A percentile compares a stretch with the other conserved stretches of the same genome.
These are phyloP conservation scores for Toxoplasma gondii DNA, from an alignment of 169 alveolate species.

Conservation along the genomic window DNA sequence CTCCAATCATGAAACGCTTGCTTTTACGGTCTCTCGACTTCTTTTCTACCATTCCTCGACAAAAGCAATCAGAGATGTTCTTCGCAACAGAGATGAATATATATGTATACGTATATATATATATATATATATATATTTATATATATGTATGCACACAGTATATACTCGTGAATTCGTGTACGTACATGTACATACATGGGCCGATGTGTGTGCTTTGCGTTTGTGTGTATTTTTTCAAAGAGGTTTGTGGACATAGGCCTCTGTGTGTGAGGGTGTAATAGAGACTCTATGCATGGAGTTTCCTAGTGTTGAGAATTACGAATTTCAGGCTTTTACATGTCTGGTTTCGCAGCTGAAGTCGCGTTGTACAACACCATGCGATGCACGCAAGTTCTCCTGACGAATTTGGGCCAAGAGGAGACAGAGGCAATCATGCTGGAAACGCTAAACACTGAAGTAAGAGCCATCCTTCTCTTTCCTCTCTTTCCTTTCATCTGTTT, in stretches of 20 bases:
- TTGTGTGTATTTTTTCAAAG: neutral
- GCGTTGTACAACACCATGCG: constrained; percentile 96
- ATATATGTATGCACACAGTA: neutral
- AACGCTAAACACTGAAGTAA: constrained; percentile 89
- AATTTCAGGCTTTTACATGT: neutral
- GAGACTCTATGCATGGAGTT: no score
- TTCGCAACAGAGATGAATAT: neutral
- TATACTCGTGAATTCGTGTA: neutral
- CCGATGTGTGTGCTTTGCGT: neutral
- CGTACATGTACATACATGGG: neutral
- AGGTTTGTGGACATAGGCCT: neutral
- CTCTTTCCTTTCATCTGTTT: neutral
- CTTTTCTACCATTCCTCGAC: no score
- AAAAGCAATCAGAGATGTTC: neutral
- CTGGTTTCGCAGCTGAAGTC: constrained; percentile 86
- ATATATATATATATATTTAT: neutral
- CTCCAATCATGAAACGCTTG: no score
- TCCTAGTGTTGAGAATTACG: no score
- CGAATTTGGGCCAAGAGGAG: constrained; percentile 94
- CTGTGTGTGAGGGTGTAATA: no score
- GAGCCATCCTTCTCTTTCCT: neutral
- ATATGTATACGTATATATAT: neutral
- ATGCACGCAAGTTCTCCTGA: constrained; percentile 92
- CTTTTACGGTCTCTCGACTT: no score
- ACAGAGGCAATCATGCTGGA: constrained; percentile 92